These are phyloP conservation scores for Aspergillus costaricaensis DNA, from an alignment of 2,329 filamentous ascomycete species.

Conservation along the genomic window DNA sequence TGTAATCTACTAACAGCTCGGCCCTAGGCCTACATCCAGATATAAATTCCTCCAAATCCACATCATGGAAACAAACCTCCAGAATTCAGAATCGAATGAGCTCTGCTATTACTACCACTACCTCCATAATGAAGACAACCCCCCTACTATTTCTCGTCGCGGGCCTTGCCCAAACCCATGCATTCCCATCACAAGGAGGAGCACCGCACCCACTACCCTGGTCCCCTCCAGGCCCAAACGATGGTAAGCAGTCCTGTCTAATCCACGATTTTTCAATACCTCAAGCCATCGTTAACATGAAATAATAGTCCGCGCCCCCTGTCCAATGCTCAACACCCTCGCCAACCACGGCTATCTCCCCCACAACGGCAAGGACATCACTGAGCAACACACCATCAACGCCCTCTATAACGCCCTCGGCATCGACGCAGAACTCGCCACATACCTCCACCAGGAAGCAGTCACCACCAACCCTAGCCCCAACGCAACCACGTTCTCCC, in stretches of 20 bases:
- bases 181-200: background rate
- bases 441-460: constrained; percentile 12
- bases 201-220: background rate
- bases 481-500: constrained; percentile 25
- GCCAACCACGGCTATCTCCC: constrained; percentile 47
- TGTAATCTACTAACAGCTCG: background rate
- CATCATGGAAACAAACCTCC: too few species aligned
- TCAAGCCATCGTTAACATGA: too few species aligned
- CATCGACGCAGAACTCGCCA: constrained; percentile 2
- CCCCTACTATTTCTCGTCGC: background rate
- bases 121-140: background rate
- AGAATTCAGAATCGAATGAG: too few species aligned
- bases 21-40: background rate
- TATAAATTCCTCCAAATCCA: too few species aligned
- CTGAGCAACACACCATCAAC: constrained; percentile 35
- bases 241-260: too few species aligned
- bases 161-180: background rate
- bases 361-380: constrained; percentile 41
- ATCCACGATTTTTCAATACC: too few species aligned
- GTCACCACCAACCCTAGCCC: constrained; percentile 21
- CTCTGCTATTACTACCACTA: background rate
- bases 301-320: constrained; percentile 42
- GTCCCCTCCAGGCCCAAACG: background rate
- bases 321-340: constrained; percentile 44
- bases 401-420: constrained; percentile 17